Evolutionary conservation across 352 stramenopile species (phyloP).

Genomic region (Pilasporangium apinafurcum): DNA sequence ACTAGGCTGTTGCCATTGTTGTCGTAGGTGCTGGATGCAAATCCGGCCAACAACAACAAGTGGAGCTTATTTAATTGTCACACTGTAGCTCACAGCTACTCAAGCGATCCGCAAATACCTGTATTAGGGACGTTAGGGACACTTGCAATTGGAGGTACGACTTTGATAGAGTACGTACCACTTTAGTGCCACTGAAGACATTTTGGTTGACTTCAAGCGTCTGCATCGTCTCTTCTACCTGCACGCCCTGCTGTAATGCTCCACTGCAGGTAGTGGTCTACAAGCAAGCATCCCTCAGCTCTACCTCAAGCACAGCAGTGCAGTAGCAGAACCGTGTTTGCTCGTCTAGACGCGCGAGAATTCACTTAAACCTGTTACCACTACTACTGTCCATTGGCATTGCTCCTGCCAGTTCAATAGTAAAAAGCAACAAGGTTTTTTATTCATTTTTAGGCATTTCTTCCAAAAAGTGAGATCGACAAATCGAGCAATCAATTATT

Average conservation of each 20-base stretch:
- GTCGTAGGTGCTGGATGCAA: background rate
- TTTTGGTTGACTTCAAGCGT: slow-evolving; percentile 11
- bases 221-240: slow-evolving; percentile 17
- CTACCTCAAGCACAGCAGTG: slow-evolving; percentile 12
- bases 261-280: slow-evolving; percentile 13
- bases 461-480: no score
- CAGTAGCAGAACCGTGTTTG: slow-evolving; percentile 15
- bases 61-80: no score
- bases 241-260: slow-evolving; percentile 16
- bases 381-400: slow-evolving; percentile 1
- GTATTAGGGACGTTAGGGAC: no score
- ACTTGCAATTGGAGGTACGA: no score
- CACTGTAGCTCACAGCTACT: no score
- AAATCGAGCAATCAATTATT: no score
- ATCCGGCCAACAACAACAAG: no score
- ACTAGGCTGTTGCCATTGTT: background rate
- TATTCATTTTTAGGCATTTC: no score
- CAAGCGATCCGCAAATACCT: no score
- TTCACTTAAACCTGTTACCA: slow-evolving; percentile 15
- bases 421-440: no score
- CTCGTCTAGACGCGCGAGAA: slow-evolving; percentile 15
- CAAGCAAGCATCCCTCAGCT: slow-evolving; percentile 8
- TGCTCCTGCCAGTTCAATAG: no score
- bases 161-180: no score
- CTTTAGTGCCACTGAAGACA: slow-evolving; percentile 2